A percentile compares a stretch with the other conserved stretches of the same genome.
phyloP scores from a whole-genome alignment of 305 asterid genomes.

The Fraxinus baroniana region DNA sequence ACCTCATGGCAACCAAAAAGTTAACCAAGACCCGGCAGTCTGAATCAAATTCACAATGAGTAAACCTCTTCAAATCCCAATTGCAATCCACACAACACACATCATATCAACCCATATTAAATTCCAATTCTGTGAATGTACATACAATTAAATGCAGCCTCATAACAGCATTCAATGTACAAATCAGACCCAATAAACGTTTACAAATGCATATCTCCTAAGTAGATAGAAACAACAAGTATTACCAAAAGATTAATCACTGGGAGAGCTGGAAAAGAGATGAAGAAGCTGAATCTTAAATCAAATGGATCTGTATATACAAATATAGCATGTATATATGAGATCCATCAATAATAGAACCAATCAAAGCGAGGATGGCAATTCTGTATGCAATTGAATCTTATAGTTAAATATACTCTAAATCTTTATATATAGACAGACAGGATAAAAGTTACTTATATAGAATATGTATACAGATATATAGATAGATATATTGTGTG shows the following conservation, averaged over 20 bases:
- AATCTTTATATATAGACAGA: background rate
- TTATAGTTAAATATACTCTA: background rate
- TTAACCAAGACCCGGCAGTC: slow-evolving; percentile 27
- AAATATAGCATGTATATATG: background rate
- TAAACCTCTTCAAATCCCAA: slow-evolving; percentile 18
- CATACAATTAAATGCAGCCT: slow-evolving; percentile 7
- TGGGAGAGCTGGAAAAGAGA: slow-evolving; percentile 2
- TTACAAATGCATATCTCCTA: background rate
- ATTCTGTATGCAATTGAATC: background rate
- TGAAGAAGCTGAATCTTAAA: background rate
- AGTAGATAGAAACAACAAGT: background rate
- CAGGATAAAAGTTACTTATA: background rate
- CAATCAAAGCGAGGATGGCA: slow-evolving; percentile 2
- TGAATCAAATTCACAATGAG: slow-evolving; percentile 23
- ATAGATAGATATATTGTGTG: background rate
- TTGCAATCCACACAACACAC: slow-evolving; percentile 6
- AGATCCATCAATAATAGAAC: slow-evolving; percentile 3
- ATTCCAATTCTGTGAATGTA: background rate
- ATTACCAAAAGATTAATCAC: slow-evolving; percentile 8
- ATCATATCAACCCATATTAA: background rate
- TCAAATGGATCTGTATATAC: background rate
- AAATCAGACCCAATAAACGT: background rate
- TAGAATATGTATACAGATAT: background rate
- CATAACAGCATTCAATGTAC: slow-evolving; percentile 24
- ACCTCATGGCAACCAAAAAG: slow-evolving; percentile 26